Evolutionary conservation across 805 yeast species (phyloP).

Genomic region (Candida fluviatilis): DNA sequence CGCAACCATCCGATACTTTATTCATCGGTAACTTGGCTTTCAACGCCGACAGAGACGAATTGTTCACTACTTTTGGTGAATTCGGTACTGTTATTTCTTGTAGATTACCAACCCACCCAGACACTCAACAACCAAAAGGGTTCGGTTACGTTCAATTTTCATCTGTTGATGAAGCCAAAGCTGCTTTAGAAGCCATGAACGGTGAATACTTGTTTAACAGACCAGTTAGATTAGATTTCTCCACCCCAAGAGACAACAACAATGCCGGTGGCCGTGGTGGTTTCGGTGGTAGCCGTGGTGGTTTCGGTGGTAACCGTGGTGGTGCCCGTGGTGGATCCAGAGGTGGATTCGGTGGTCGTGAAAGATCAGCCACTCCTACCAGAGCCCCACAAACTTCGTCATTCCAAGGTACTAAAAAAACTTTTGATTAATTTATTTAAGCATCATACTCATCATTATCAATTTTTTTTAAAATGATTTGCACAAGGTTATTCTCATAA

Average conservation of each 20-base stretch:
- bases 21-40: conserved; percentile 96
- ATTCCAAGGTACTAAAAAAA: conserved; percentile 81
- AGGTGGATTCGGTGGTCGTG: conserved; percentile 31
- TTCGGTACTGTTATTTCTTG: conserved; percentile 83
- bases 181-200: conserved; percentile 80
- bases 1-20: conserved; percentile 91
- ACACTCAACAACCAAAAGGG: conserved; percentile 98
- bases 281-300: conserved; percentile 37
- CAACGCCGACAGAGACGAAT: conserved; percentile 76
- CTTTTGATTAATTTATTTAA: conserved; percentile 54
- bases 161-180: conserved; percentile 82
- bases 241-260: conserved; percentile 75
- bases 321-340: conserved; percentile 39
- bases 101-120: conserved; percentile 97
- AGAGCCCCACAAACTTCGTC: conserved; percentile 58
- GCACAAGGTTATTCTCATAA: not conserved
- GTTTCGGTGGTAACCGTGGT: conserved; percentile 32
- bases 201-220: conserved; percentile 90
- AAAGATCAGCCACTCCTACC: conserved; percentile 58
- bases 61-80: conserved; percentile 69
- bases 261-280: conserved; percentile 35
- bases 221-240: conserved; percentile 91
- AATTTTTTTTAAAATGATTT: not conserved
- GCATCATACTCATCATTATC: conserved; percentile 1
- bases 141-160: conserved; percentile 96